Evolutionary conservation across 2,329 filamentous ascomycete genomes (phyloP).

Genomic region (Pseudogymnoascus verrucosus): DNA sequence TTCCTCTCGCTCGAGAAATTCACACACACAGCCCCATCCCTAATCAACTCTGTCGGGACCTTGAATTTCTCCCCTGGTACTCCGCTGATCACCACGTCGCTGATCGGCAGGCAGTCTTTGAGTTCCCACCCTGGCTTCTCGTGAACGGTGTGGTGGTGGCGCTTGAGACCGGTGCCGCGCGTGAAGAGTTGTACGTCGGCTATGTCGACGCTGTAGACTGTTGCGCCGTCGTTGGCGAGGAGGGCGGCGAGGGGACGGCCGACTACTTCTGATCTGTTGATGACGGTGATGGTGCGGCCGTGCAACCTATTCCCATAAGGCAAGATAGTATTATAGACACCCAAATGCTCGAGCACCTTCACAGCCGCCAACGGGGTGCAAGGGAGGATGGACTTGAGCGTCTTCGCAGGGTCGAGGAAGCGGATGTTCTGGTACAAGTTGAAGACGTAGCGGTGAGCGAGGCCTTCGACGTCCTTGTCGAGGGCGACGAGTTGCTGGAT

Average conservation of each 20-base stretch:
- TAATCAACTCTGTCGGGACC: slow-evolving; percentile 72
- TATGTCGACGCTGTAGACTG: slow-evolving; percentile 90
- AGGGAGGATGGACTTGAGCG: slow-evolving; percentile 84
- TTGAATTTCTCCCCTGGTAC: slow-evolving; percentile 86
- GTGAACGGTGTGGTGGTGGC: slow-evolving; percentile 75
- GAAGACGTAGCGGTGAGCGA: slow-evolving; percentile 89
- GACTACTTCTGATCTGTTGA: slow-evolving; percentile 94
- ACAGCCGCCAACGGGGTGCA: slow-evolving; percentile 94
- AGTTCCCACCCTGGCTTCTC: slow-evolving; percentile 75
- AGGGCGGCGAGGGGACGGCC: slow-evolving; percentile 86
- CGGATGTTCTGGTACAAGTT: slow-evolving; percentile 99
- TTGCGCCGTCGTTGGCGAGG: slow-evolving; percentile 90
- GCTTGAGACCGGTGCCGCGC: slow-evolving; percentile 77
- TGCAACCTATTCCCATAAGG: slow-evolving; percentile 89
- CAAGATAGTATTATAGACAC: slow-evolving; percentile 93
- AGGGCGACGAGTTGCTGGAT: slow-evolving; percentile 90
- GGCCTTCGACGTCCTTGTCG: slow-evolving; percentile 88
- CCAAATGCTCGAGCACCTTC: slow-evolving; percentile 92
- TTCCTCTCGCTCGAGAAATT: slow-evolving; percentile 97
- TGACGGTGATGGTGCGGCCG: slow-evolving; percentile 89
- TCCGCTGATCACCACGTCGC: slow-evolving; percentile 90
- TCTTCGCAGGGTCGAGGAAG: slow-evolving; percentile 75
- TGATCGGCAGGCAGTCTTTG: slow-evolving; percentile 74
- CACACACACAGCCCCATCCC: slow-evolving; percentile 93
- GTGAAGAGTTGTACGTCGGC: slow-evolving; percentile 89